These are phyloP conservation scores for Aspergillus sp. DNA, from an alignment of 2,329 filamentous ascomycete species.

Conservation along the genomic window DNA sequence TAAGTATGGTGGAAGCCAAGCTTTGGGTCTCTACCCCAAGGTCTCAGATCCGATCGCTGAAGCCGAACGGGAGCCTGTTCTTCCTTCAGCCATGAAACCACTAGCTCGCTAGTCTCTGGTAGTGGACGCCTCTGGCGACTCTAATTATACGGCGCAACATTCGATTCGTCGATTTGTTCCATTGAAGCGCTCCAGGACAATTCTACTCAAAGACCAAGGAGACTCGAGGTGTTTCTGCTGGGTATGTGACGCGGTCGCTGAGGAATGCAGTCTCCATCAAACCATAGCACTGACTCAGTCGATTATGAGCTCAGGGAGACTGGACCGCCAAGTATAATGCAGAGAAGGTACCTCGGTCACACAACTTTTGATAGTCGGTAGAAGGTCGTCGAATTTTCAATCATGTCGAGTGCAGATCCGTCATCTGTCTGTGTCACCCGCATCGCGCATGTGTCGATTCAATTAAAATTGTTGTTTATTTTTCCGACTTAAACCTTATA, in stretches of 20 bases:
- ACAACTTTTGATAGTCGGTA: neutral
- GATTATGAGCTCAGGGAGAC: neutral
- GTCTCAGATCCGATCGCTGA: constrained; percentile 2
- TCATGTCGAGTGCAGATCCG: neutral
- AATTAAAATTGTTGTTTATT: neutral
- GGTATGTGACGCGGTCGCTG: constrained; percentile 3
- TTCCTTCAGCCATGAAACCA: constrained; percentile 6
- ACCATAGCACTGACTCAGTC: neutral
- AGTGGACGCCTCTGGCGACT: neutral
- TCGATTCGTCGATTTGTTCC: neutral
- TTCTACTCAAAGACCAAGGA: neutral
- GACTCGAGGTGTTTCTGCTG: neutral
- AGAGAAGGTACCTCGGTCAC: neutral
- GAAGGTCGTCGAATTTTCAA: neutral
- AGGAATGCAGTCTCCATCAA: neutral
- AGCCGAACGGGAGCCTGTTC: constrained; percentile 5
- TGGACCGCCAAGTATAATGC: neutral
- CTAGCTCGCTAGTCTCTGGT: neutral
- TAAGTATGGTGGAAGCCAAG: constrained; percentile 7
- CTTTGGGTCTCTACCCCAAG: constrained; percentile 1
- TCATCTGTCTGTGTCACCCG: constrained; percentile 13
- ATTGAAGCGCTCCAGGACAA: neutral
- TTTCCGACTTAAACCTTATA: neutral
- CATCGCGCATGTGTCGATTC: neutral
- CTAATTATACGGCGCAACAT: neutral